phyloP scores from a whole-genome alignment of 305 asterid species.

The Solanum hybrid region DNA sequence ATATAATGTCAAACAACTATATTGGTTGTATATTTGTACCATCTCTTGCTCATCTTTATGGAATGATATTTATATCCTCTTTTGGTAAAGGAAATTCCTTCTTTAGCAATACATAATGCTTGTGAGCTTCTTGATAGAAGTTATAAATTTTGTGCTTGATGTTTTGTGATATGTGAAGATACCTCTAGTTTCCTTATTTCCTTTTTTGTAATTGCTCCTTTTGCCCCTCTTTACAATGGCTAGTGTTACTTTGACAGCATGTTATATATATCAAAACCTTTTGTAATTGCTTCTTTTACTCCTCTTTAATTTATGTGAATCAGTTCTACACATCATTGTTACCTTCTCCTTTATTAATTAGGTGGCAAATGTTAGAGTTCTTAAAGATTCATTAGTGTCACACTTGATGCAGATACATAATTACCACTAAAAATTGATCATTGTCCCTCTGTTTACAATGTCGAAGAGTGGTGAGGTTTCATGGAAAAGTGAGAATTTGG shows the following conservation, averaged over 20 bases:
- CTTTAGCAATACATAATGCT: too few relatives aligned
- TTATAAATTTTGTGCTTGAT: background rate
- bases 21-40: too few relatives aligned
- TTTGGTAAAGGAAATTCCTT: too few relatives aligned
- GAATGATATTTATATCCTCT: too few relatives aligned
- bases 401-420: background rate
- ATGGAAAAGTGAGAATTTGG: background rate
- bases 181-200: background rate
- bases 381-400: background rate
- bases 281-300: background rate
- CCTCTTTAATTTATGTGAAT: background rate
- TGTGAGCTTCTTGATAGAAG: background rate
- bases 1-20: too few relatives aligned
- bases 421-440: background rate
- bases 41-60: too few relatives aligned
- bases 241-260: background rate
- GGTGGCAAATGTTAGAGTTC: background rate
- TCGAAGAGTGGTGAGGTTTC: background rate
- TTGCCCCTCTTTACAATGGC: background rate
- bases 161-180: background rate
- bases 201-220: background rate
- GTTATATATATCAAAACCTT: background rate
- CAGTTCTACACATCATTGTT: background rate
- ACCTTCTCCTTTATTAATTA: background rate
- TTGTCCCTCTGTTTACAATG: background rate